Percentiles rank a stretch among this genome's conserved stretches.
Conservation (phyloP, 192 early-diverging fungal genomes). For the Coemansia sp. region DNA sequence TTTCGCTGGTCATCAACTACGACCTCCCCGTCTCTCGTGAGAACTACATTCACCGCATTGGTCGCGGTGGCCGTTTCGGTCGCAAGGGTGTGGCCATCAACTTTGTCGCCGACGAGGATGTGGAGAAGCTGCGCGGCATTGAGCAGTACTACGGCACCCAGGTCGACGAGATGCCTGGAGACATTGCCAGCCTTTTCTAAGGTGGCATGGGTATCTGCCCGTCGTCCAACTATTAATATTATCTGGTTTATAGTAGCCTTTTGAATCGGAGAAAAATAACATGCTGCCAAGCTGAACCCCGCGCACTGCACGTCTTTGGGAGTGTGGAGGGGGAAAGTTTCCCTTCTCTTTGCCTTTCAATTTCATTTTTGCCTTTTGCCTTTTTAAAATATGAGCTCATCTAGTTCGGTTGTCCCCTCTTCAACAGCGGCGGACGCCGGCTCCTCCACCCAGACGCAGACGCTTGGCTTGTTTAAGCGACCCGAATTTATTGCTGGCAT, state of each 20-base stretch:
- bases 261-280: too few relatives aligned
- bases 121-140: slow-evolving; percentile 79
- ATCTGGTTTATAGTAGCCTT: not conserved
- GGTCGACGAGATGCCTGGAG: slow-evolving; percentile 99
- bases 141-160: slow-evolving; percentile 99
- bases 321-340: too few relatives aligned
- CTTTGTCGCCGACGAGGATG: slow-evolving; percentile 97
- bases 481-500: slow-evolving; percentile 36
- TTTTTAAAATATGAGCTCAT: slow-evolving; percentile 4
- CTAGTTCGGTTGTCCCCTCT: not conserved
- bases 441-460: not conserved
- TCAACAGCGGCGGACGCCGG: slow-evolving; percentile 6
- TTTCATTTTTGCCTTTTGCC: not conserved
- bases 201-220: not conserved
- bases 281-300: not conserved
- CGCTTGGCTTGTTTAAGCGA: slow-evolving; percentile 21
- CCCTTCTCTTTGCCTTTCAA: not conserved
- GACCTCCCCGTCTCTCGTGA: slow-evolving; percentile 95
- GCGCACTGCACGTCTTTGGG: not conserved
- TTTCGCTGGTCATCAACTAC: slow-evolving; percentile 99
- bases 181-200: slow-evolving; percentile 87
- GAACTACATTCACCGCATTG: slow-evolving; percentile 99
- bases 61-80: slow-evolving; percentile 99
- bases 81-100: slow-evolving; percentile 99
- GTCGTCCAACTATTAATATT: not conserved